Conservation (phyloP, 1,284 basidiomycete species). For the Microbotryum scabiosae region DNA sequence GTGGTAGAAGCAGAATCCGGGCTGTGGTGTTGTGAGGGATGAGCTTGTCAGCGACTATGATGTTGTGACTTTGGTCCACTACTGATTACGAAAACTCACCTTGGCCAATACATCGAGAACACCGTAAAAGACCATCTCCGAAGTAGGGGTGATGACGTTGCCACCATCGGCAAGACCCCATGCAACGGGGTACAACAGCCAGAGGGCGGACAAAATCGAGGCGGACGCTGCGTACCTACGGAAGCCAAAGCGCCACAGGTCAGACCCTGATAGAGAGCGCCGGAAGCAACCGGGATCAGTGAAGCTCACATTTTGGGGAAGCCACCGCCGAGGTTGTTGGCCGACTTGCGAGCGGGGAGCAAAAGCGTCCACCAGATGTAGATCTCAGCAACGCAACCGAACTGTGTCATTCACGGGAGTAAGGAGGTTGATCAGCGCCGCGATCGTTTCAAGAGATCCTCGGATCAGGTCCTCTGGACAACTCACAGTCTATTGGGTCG, state of each 20-base stretch:
- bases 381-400: slow-evolving; percentile 47
- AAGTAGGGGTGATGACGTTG: slow-evolving; percentile 45
- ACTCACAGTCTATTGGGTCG: too few species aligned
- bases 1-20: slow-evolving; percentile 44
- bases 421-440: too few species aligned
- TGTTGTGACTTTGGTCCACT: too few species aligned
- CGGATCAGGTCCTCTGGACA: too few species aligned
- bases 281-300: too few species aligned
- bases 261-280: too few species aligned
- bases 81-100: too few species aligned
- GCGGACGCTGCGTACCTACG: slow-evolving; percentile 13
- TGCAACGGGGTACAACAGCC: slow-evolving; percentile 48
- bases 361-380: slow-evolving; percentile 46
- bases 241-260: too few species aligned
- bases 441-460: too few species aligned
- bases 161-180: slow-evolving; percentile 47
- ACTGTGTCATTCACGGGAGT: slow-evolving; percentile 8
- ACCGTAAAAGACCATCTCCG: slow-evolving; percentile 51
- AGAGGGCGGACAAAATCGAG: slow-evolving; percentile 46
- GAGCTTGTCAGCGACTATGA: too few species aligned
- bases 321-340: slow-evolving; percentile 41
- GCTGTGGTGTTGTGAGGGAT: slow-evolving; percentile 19
- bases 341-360: slow-evolving; percentile 39
- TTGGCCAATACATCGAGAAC: slow-evolving; percentile 53
- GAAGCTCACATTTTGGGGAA: slow-evolving; percentile 35